A percentile compares a stretch with the other conserved stretches of the same genome.
Conservation (phyloP, 2,329 filamentous ascomycete species). For the Pleoardoris graminearum region DNA sequence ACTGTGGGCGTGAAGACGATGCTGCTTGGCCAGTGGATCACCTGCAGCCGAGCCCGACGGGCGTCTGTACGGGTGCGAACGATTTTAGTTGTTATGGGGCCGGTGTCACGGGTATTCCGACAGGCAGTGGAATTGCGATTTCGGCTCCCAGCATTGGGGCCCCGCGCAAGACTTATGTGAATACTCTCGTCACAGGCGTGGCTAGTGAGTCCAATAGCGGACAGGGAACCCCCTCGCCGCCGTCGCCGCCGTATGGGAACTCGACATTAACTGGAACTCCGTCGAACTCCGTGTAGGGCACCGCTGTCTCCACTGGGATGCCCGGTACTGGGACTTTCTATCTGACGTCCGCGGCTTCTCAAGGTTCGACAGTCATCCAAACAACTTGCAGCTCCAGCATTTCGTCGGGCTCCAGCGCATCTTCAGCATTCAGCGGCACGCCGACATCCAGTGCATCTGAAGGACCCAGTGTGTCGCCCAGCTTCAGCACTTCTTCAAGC, state of each 20-base stretch:
- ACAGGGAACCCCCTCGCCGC: too few relatives aligned
- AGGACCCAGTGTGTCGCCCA: too few relatives aligned
- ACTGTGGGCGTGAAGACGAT: not conserved
- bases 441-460: too few relatives aligned
- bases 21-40: not conserved
- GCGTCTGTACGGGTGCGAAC: not conserved
- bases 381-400: too few relatives aligned
- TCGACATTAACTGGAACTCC: not conserved
- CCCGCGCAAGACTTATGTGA: not conserved
- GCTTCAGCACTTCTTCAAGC: too few relatives aligned
- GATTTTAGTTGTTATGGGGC: not conserved
- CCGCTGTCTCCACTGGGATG: not conserved
- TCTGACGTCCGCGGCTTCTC: too few relatives aligned
- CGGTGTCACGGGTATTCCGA: not conserved
- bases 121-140: not conserved
- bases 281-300: not conserved
- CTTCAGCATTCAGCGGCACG: too few relatives aligned
- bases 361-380: too few relatives aligned
- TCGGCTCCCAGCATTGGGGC: not conserved
- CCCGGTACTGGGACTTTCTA: too few relatives aligned
- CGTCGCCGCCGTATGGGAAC: not conserved
- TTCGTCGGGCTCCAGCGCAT: too few relatives aligned
- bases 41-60: not conserved
- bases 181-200: not conserved
- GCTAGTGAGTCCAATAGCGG: not conserved